These are phyloP conservation scores for Hanseniaspora valbyensis DNA, from an alignment of 805 yeast species.

Conservation along the genomic window DNA sequence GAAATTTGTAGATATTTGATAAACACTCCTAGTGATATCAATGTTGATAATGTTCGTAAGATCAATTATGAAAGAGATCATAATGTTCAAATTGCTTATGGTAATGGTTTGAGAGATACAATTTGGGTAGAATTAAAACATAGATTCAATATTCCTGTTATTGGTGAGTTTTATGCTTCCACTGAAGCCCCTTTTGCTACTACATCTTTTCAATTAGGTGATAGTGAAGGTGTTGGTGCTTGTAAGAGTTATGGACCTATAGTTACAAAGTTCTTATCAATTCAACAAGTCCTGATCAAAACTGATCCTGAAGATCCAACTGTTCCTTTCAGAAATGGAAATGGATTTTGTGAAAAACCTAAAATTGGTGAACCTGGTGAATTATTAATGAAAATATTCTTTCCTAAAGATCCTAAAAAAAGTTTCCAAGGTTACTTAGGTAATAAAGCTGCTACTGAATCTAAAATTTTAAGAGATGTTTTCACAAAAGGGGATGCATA, in stretches of 20 bases:
- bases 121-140: constrained; percentile 74
- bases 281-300: constrained; percentile 50
- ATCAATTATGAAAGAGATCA: constrained; percentile 53
- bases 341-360: constrained; percentile 52
- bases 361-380: constrained; percentile 69
- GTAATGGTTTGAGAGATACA: constrained; percentile 83
- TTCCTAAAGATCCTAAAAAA: constrained; percentile 51
- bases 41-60: not conserved
- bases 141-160: constrained; percentile 59
- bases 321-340: constrained; percentile 56
- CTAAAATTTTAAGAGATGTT: constrained; percentile 63
- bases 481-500: constrained; percentile 82
- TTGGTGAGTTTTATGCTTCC: constrained; percentile 89
- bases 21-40: constrained; percentile 43
- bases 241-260: constrained; percentile 67
- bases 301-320: constrained; percentile 75
- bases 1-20: constrained; percentile 82
- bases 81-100: constrained; percentile 59
- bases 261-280: constrained; percentile 40
- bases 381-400: constrained; percentile 61
- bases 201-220: constrained; percentile 64
- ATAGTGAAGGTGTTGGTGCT: constrained; percentile 71
- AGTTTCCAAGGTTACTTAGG: constrained; percentile 87
- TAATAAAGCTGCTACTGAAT: constrained; percentile 63
- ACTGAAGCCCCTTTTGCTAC: constrained; percentile 88